Percentiles rank a stretch among this genome's conserved stretches.
Evolutionary conservation across 2,329 filamentous ascomycete species (phyloP).

Genomic region (Dactylellina haptotyla): DNA sequence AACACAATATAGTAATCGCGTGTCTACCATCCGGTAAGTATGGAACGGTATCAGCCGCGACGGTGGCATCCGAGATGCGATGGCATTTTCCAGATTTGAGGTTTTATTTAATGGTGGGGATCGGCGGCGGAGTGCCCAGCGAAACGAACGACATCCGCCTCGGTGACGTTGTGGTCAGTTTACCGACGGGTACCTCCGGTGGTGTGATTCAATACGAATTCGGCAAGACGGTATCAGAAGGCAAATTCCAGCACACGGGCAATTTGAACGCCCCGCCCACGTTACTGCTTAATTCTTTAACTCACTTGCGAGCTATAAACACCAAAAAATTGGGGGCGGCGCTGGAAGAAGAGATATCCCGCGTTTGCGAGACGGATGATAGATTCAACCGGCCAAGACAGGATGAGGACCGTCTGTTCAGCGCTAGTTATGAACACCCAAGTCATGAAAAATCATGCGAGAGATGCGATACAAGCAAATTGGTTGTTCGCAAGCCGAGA

Average conservation of each 20-base stretch:
- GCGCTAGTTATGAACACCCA: slow-evolving; percentile 5
- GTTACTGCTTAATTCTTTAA: slow-evolving; percentile 10
- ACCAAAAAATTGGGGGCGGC: neutral
- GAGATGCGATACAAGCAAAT: slow-evolving; percentile 1
- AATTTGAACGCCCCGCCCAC: neutral
- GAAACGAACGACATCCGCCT: slow-evolving; percentile 7
- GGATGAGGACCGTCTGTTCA: slow-evolving; percentile 4
- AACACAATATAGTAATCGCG: slow-evolving; percentile 53
- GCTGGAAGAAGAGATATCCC: neutral
- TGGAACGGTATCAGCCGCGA: slow-evolving; percentile 45
- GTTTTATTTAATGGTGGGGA: slow-evolving; percentile 25
- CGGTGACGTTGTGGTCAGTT: slow-evolving; percentile 22
- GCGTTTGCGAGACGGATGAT: slow-evolving; percentile 5
- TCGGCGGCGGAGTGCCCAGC: slow-evolving; percentile 16
- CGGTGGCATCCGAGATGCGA: slow-evolving; percentile 54
- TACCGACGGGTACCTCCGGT: neutral
- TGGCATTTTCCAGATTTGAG: neutral
- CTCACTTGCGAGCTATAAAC: neutral
- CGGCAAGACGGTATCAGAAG: slow-evolving; percentile 17
- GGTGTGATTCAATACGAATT: slow-evolving; percentile 24
- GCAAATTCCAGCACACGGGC: slow-evolving; percentile 7
- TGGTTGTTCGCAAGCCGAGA: slow-evolving; percentile 1
- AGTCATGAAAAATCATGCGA: neutral
- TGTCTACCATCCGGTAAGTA: slow-evolving; percentile 54
- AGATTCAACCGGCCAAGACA: slow-evolving; percentile 5